Base-by-base conservation (phyloP, 2,329 filamentous ascomycete genomes). In the Aureobasidium sp. region DNA sequence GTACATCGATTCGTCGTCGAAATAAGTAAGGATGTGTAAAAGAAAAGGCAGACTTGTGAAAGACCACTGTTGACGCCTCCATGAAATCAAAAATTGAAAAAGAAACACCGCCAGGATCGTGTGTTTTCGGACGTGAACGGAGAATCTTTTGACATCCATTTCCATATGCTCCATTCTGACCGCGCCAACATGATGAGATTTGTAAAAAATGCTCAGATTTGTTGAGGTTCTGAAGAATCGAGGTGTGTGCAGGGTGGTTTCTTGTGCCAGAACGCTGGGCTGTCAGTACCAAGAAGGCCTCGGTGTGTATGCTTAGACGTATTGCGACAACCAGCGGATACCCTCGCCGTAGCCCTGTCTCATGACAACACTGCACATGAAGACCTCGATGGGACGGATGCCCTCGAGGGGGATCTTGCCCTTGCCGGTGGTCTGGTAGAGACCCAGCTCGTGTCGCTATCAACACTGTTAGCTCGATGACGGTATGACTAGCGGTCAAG, bases 361-460 rank as follows among this genome's bases (percentile, higher is more conserved):
- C 91, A 97, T 96, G 66, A 97, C 93, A 69, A 97, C 92, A 71
- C 90, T 96, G 84, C 92, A 97, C 94, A 99, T 96, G 79, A 97
- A 97, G 66, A 97, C 85, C 83, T 99, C 94, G 72, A 99, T 93
- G 27, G 92, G 91, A 70, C 92, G 84, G 77, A 96, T 96, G 37
- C 91, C 91, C 81, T 96, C 92, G 68, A 94, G 82, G 66, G 88
- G 90, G 65, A 95, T 87, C 83, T 95, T 96, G 77, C 91, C 91
- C 84, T 97, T 96, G 71, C 92, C 92, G 48, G 72, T 68, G 62
- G 92, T 96, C 79, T 97, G 93, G 79, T 95, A 97, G 72, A 99
- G 79, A 66, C 94, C 94, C 63, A 99, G 82, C 76, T 92, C 89
- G 75, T 93, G 88, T 76, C 94, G 86, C 73, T 60, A 11, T 12